Base-by-base conservation (phyloP, 139 green algal genomes). In the Chlamydomonas schloesseri region DNA sequence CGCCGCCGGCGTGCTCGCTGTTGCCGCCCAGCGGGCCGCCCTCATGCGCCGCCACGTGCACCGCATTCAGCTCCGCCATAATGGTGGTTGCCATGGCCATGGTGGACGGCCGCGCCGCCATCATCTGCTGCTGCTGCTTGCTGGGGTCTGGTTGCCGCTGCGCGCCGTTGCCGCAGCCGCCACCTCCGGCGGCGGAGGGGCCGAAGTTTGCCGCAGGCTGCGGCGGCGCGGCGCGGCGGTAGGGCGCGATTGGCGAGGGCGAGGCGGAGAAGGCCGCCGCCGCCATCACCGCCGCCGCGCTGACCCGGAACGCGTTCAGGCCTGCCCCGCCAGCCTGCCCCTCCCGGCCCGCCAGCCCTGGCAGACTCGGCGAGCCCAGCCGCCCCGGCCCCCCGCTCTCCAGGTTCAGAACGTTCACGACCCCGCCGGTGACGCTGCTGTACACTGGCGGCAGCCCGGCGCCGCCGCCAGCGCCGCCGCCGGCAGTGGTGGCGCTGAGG, bases 161-260 rank as follows among this genome's bases (percentile, higher is more conserved):
- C 36, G 18, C n/a, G 65, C n/a, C n/a, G 31, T 1, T 13, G 65
- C n/a, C 65, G n/a, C 0, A 5, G n/a, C 65, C n/a, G 65, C 65
- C n/a, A 31, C 65, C n/a, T 0, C 58, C 58, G 20, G 21, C 58
- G 50, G 28, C 33, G n/a, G 58, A 82, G 15, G 50, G n/a, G n/a
- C 55, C 42, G 55, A 70, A 57, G 26, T 83, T 83, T 18, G 77
- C 77, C 21, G 77, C 77, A 11, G 77, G 77, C 77, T 64, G 62
- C 60, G 77, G 77, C 36, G 77, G n/a, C 37, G 42, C 46, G 4
- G 77, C 18, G 4, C 77, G 60, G 37, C 77, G 77, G 36, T 83
- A 83, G 10, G 77, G 60, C 62, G 77, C 60, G 26, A 64, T 18
- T 28, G 62, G 77, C 29, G 77, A 83, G 36, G 62, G 77, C 29